Evolutionary conservation across 495 filamentous ascomycete species (phyloP).

Genomic region (Xylaria intraflava): DNA sequence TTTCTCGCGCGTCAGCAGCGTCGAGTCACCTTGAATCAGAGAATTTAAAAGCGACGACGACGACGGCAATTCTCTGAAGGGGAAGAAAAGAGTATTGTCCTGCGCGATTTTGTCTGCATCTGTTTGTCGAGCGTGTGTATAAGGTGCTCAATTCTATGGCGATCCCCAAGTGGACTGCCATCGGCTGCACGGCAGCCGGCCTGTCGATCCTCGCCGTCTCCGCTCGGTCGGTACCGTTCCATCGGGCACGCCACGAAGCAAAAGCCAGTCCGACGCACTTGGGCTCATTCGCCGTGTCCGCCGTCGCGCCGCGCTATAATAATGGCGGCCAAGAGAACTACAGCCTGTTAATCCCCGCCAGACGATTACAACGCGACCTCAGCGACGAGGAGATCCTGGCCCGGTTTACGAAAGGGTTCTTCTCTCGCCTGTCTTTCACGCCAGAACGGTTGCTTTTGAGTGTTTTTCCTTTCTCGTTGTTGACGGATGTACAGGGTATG

Average conservation of each 20-base stretch:
- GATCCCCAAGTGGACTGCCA: neutral
- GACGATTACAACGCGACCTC: neutral
- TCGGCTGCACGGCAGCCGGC: neutral
- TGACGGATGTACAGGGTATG: neutral
- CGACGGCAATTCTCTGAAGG: too few relatives aligned
- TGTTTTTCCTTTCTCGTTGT: neutral
- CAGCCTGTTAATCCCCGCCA: neutral
- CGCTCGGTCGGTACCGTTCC: neutral
- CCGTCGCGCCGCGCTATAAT: neutral
- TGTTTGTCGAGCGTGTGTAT: too few relatives aligned
- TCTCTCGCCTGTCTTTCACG: slow-evolving; percentile 8
- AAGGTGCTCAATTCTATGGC: neutral
- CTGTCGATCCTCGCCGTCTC: neutral
- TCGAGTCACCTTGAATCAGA: too few relatives aligned
- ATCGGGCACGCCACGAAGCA: neutral
- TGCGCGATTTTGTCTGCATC: too few relatives aligned
- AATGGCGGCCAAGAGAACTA: neutral
- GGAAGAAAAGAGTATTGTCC: too few relatives aligned
- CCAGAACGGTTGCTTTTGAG: slow-evolving; percentile 6
- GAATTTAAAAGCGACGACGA: too few relatives aligned
- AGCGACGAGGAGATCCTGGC: slow-evolving; percentile 17
- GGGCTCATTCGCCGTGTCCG: neutral
- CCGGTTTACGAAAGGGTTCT: slow-evolving; percentile 14
- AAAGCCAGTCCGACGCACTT: neutral
- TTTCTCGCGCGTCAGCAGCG: too few relatives aligned